Percentiles rank a stretch among this genome's conserved stretches.
These are phyloP conservation scores for Parathielavia hyrcaniae DNA, from an alignment of 495 filamentous ascomycete species.

Conservation along the genomic window DNA sequence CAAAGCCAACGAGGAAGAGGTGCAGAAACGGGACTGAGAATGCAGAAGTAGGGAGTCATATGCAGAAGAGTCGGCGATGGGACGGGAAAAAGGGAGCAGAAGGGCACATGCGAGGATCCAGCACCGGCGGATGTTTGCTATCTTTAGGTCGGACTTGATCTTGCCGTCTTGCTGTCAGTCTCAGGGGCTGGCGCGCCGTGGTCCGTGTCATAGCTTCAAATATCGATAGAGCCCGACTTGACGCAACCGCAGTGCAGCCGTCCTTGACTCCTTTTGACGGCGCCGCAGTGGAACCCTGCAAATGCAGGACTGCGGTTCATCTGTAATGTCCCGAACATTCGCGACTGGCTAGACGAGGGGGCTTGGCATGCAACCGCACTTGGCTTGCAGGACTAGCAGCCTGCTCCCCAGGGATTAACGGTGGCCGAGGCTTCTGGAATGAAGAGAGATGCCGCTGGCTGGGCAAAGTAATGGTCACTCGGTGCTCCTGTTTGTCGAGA, in stretches of 20 bases:
- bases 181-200: background rate
- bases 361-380: slow-evolving; percentile 19
- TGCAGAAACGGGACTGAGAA: too few relatives aligned
- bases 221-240: background rate
- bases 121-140: background rate
- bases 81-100: background rate
- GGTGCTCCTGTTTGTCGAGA: background rate
- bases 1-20: too few relatives aligned
- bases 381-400: slow-evolving; percentile 11
- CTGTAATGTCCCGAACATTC: slow-evolving; percentile 20
- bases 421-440: slow-evolving; percentile 14
- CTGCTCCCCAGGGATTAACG: slow-evolving; percentile 1
- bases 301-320: slow-evolving; percentile 15
- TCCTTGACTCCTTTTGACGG: slow-evolving; percentile 3
- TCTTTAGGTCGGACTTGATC: background rate
- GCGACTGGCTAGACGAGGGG: slow-evolving; percentile 10
- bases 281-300: slow-evolving; percentile 11
- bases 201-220: slow-evolving; percentile 1
- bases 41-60: background rate
- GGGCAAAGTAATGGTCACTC: background rate
- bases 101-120: background rate
- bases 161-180: background rate
- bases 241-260: background rate
- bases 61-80: background rate
- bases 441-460: slow-evolving; percentile 2